Conservation (phyloP, 2,329 filamentous ascomycete species). For the Pseudogymnoascus sp. region DNA sequence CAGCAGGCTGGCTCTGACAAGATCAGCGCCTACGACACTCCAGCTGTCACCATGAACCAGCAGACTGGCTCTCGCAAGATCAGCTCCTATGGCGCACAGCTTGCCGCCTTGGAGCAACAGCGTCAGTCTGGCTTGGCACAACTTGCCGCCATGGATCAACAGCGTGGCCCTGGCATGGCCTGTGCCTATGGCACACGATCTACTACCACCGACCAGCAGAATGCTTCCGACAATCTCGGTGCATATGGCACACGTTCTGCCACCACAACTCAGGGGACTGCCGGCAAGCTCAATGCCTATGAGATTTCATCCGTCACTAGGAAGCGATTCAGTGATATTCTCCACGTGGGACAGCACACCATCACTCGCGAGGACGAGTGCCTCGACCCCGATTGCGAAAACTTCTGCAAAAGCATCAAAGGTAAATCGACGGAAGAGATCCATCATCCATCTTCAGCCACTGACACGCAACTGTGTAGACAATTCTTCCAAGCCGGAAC, state of each 20-base stretch:
- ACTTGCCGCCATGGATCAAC: too few species aligned
- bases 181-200: not conserved
- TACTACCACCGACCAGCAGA: not conserved
- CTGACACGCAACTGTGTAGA: not conserved
- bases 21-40: not conserved
- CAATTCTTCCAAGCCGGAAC: not conserved
- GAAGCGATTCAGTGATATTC: not conserved
- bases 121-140: not conserved
- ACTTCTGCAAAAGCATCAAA: not conserved
- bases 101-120: not conserved
- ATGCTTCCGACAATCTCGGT: not conserved
- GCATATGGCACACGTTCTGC: not conserved
- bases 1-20: not conserved
- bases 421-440: not conserved
- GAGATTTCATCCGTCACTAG: not conserved
- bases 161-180: not conserved
- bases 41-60: too few species aligned
- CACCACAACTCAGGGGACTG: not conserved
- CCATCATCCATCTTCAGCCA: not conserved
- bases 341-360: not conserved
- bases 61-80: not conserved
- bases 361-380: not conserved
- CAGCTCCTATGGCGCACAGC: not conserved
- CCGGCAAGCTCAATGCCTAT: not conserved
- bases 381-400: not conserved